Evolutionary conservation across 345 rosid genomes (phyloP), one percentile per base, ranked within the genome.

Genomic region (Schrenkiella parvula): DNA sequence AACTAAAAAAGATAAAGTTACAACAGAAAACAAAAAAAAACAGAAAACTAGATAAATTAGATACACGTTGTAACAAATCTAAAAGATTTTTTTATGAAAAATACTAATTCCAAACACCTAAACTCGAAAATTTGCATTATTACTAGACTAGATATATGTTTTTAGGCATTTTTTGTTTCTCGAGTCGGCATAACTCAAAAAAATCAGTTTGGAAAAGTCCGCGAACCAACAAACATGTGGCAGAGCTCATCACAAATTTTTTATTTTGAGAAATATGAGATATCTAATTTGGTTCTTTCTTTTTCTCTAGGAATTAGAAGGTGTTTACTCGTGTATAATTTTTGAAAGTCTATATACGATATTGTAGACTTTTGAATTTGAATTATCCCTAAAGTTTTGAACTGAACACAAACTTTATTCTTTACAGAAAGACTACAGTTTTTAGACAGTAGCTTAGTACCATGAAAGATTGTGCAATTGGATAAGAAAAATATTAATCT

Each of bases 381-480:
- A 39, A 38, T 14, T 59, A 12, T 22, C 5, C 12, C 8, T 25
- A 38, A 12, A 22, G 0, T 7, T 21, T 22, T 8, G 43, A 57
- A 57, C 62, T 28, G 37, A 28, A 25, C 52, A 42, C 51, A 62
- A 42, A 26, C 38, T 14, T 25, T 41, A 9, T 41, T 44, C 39
- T 35, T 70, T 53, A 15, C 38, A 51, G 55, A 51, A 19, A 43
- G 25, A 39, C 41, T 15, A 38, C 46, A 41, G 10, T 39, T 43
- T 42, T 5, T 34, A 37, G 35, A 70, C 10, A 35, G 50, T 35
- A 35, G 48, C 21, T 70, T 70, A 25, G 31, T 37, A 71, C 34
- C 50, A 50, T 60, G 53, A 50, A 39, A 39, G 39, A 8, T 17
- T 71, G 60, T 60, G 68, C 75, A 48, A 11, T 13, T 44, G 11